Base-by-base conservation (phyloP, 352 stramenopile genomes). In the Phytophthora tubulina region DNA sequence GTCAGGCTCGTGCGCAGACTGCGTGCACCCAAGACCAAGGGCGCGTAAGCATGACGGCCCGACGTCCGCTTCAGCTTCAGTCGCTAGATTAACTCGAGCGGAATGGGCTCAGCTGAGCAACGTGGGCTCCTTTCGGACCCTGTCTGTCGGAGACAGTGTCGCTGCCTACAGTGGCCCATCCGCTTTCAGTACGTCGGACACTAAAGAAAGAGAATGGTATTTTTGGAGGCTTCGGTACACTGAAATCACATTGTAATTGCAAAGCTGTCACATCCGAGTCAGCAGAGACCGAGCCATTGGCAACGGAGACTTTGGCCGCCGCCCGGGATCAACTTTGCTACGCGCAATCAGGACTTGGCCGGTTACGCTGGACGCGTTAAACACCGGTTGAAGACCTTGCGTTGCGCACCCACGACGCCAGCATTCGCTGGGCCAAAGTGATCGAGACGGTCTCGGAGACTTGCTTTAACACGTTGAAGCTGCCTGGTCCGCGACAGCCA, bases 381-480 rank as follows among this genome's bases (percentile, higher is more conserved):
- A 51, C 42, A 39, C n/a, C 0, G 21, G 21, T 27, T 27, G 21
- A 27, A 27, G 53, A 64, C 56, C 51, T 69, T 69, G 54, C 45
- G 63, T 71, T 53, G 10, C 46, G 45, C 48, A 7, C 46, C 27
- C 17, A 31, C 42, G n/a, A 48, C 36, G 52, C 27, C n/a, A 46
- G 17, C 50, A 30, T 32, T 41, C 11, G 46, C 11, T 38, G 38
- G 49, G 27, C 44, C 60, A 53, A 33, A 48, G 59, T 58, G 60
- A 61, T 21, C 33, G 8, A 27, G 21, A 27, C 50, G 38, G 10
- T 41, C 50, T 44, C 27, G 32, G 21, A 13, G 44, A 41, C 38
- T 32, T 53, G 58, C 48, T 65, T 71, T 66, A 61, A 61, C 63
- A 72, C 63, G 48, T 72, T 67, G 63, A 71, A 60, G 63, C 33